phyloP scores from a whole-genome alignment of 805 yeast genomes.

The Yamadazyma nakazawae region DNA sequence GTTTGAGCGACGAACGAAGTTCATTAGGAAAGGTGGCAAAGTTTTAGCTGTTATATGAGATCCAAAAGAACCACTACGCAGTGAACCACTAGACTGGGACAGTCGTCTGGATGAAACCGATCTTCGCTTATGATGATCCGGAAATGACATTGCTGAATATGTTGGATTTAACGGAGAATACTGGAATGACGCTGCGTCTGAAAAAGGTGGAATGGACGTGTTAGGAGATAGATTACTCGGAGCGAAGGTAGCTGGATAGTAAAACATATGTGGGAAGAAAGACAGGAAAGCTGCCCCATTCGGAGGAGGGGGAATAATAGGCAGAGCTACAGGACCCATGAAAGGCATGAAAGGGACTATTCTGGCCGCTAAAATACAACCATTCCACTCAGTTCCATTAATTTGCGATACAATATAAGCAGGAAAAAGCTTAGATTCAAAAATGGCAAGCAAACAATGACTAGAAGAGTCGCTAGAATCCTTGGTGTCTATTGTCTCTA shows the following conservation, averaged over 20 bases:
- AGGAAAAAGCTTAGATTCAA: not conserved
- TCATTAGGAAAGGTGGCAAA: constrained; percentile 27
- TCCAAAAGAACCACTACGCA: not conserved
- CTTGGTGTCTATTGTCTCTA: not conserved
- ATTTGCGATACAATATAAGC: not conserved
- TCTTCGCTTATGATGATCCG: not conserved
- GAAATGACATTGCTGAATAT: not conserved
- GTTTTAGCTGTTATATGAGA: constrained; percentile 3
- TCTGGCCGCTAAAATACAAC: constrained; percentile 16
- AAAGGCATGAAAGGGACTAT: not conserved
- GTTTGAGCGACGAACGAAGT: constrained; percentile 16
- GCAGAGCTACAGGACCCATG: not conserved
- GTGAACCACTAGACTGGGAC: not conserved
- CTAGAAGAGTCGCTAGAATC: not conserved
- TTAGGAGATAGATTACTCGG: not conserved
- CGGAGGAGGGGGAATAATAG: not conserved
- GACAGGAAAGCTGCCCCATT: not conserved
- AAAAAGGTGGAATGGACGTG: not conserved
- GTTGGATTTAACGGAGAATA: not conserved
- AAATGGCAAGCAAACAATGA: not conserved
- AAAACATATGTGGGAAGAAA: not conserved
- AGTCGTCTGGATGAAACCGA: not conserved
- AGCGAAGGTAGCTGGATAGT: not conserved
- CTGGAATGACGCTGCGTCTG: not conserved
- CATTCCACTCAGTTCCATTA: constrained; percentile 17